Percentiles rank a stretch among this genome's conserved stretches.
Evolutionary conservation across 345 rosid genomes (phyloP).

Genomic region (Tarenaya hassleriana): DNA sequence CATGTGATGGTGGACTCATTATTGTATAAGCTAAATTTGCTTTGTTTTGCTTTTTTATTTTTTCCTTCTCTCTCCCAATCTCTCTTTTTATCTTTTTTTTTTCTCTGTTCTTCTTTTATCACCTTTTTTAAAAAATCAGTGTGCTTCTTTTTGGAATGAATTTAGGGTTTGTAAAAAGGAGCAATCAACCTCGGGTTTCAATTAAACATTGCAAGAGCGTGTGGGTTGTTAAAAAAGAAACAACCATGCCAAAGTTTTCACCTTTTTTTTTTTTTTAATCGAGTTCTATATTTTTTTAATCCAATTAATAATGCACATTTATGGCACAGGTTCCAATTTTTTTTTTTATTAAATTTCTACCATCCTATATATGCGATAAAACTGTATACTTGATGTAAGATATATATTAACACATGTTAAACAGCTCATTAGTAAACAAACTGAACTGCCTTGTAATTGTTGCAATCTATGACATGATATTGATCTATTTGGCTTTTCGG

Average conservation of each 20-base stretch:
- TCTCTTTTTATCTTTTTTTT: constrained; percentile 26
- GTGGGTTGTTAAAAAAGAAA: constrained; percentile 21
- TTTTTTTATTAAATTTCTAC: too few relatives aligned
- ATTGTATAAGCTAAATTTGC: constrained; percentile 27
- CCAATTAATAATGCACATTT: too few relatives aligned
- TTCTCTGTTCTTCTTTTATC: constrained; percentile 24
- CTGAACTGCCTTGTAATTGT: too few relatives aligned
- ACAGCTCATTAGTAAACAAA: too few relatives aligned
- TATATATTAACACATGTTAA: too few relatives aligned
- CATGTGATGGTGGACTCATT: constrained; percentile 28
- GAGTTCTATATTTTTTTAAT: constrained; percentile 3
- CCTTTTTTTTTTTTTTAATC: constrained; percentile 24
- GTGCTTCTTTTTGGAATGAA: constrained; percentile 32
- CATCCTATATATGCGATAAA: too few relatives aligned
- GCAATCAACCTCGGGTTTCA: constrained; percentile 1
- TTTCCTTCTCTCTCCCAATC: constrained; percentile 8
- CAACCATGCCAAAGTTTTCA: constrained; percentile 26
- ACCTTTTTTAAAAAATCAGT: constrained; percentile 12
- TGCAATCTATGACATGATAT: too few relatives aligned
- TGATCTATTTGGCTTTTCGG: too few relatives aligned
- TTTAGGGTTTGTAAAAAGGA: constrained; percentile 17
- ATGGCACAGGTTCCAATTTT: neutral
- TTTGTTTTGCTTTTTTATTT: constrained; percentile 27
- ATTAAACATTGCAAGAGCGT: neutral
- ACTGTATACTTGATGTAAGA: too few relatives aligned